Evolutionary conservation across 1,284 basidiomycete genomes (phyloP), one percentile per base, ranked within the genome.

Genomic region (Puccinia hordei): DNA sequence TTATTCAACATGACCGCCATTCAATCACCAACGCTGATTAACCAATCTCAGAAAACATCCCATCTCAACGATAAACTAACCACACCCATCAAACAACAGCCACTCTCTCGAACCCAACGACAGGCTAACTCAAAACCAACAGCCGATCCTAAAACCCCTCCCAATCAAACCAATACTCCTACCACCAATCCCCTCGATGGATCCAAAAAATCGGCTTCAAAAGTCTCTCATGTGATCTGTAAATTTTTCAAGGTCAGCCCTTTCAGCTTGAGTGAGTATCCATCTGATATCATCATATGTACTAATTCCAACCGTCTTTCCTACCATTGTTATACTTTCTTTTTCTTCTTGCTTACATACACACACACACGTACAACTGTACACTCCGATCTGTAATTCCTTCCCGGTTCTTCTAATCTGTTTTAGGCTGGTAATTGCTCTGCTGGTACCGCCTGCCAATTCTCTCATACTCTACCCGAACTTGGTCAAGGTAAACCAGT

Each of bases 361-460:
- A n/a, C n/a, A 35, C 17, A 22, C 12, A 41, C 35, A 38, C 44
- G 38, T 24, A 22, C 63, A 24, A 38, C 49, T 57, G 41, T 55
- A 61, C 22, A 8, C 53, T 46, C 72, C 27, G 19, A 38, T 53
- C 27, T 51, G 30, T 71, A 69, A 19, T 19, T 38, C 15, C 46
- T 77, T 13, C 15, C 24, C 49, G 92, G 91, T 35, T 95, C 66
- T 76, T 72, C n/a, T 82, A 80, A 55, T 81, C 68, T n/a, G n/a
- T 49, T 35, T 22, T 51, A 81, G 82, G 73, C 81, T 57, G 51
- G 82, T 72, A 84, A 85, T 72, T 85, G 95, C 87, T 96, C 95
- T 15, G 95, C 95, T 33, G 95, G 95, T 63, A 88, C 92, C n/a
- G 92, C 92, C 33, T 98, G 95, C 86, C 94, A 94, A 38, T 98